phyloP scores from a whole-genome alignment of 208 protist genomes.

The Dictyostelium gargantuum region DNA sequence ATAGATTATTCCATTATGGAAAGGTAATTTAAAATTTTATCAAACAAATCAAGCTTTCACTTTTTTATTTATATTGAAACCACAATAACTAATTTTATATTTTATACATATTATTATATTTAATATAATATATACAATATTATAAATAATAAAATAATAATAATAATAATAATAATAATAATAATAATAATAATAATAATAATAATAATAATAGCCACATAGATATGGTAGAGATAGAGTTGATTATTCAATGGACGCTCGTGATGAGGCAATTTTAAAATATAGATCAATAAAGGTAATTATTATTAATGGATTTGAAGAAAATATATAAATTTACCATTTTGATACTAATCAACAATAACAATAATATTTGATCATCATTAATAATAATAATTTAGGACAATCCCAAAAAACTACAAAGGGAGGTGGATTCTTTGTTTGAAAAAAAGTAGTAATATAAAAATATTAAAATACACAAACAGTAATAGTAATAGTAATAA shows the following conservation, averaged over 20 bases:
- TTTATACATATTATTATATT: neutral
- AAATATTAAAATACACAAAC: too few relatives aligned
- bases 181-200: neutral
- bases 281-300: neutral
- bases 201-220: neutral
- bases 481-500: too few relatives aligned
- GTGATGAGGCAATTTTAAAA: slow-evolving; percentile 19
- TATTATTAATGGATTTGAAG: neutral
- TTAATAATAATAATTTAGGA: too few relatives aligned
- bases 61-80: too few relatives aligned
- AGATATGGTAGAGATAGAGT: slow-evolving; percentile 39
- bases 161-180: neutral
- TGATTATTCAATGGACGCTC: slow-evolving; percentile 10
- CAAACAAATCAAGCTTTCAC: too few relatives aligned
- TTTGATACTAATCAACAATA: too few relatives aligned
- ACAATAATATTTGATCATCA: too few relatives aligned
- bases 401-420: neutral
- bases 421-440: neutral
- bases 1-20: slow-evolving; percentile 49
- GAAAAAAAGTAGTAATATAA: neutral
- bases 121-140: neutral
- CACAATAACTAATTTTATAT: neutral
- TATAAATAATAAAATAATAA: neutral
- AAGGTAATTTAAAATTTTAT: neutral
- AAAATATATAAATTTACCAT: too few relatives aligned